Base-by-base conservation (phyloP, 2,329 filamentous ascomycete species). In the Colletotrichum truncatum region DNA sequence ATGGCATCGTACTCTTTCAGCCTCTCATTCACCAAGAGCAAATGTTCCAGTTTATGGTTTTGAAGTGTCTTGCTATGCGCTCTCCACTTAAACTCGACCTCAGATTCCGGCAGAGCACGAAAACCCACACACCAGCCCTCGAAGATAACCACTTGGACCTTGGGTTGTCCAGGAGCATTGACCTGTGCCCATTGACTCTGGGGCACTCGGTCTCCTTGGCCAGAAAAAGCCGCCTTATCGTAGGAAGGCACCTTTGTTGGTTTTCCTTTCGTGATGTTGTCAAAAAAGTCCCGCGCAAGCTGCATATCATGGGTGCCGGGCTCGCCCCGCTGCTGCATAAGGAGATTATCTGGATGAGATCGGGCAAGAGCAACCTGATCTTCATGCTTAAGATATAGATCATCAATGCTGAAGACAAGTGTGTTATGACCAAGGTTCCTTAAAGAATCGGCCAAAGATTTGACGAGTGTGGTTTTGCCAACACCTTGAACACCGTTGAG, bases 101-200 rank as follows among this genome's bases (percentile, higher is more conserved):
- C 82, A n/a, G 79, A 74, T 0, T 84, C 76, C 28, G 80, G 71
- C 11, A 94, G 77, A 0, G 91, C 77, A 6, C 89, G 88, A 79
- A 97, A 97, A 3, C 93, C 94, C 11, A 97, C 89, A 76, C 91
- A 96, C 94, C 94, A 97, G 16, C 94, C 94, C 77, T 98, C 94
- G 68, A 97, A 89, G 54, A 97, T 87, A 21, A 97, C 85, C 6
- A 95, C 87, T 23, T 86, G 77, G 23, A 86, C 78, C n/a, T 77
- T 81, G 3, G 73, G 76, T 56, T 86, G 81, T 8, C 84, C 84
- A 0, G 77, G 78, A 46, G 75, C 78, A 69, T 88, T 88, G 64
- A 91, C 83, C 12, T 73, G 73, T 25, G 83, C 79, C 92, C 93
- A 97, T 48, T 84, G 73, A 10, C 78, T 79, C 61, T 85, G 78